These are phyloP conservation scores for Rhizopogon vesiculosus DNA, from an alignment of 768 basidiomycete genomes.

Conservation along the genomic window DNA sequence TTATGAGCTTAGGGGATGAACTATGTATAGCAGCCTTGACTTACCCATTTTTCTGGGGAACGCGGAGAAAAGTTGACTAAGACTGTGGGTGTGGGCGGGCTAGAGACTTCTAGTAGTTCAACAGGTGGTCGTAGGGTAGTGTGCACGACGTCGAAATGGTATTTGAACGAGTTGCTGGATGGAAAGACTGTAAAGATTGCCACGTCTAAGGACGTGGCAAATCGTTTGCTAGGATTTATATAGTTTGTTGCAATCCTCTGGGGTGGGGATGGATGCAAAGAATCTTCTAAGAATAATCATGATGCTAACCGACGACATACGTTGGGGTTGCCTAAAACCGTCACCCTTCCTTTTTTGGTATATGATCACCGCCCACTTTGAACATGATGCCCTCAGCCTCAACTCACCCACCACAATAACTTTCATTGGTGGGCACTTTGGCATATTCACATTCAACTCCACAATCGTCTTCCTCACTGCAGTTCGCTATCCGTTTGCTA, in stretches of 20 bases:
- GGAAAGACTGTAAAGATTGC: conserved; percentile 24
- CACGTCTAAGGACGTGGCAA: conserved; percentile 19
- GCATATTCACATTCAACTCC: too few relatives aligned
- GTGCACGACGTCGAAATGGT: conserved; percentile 8
- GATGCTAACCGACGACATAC: conserved; percentile 4
- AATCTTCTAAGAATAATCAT: conserved; percentile 1
- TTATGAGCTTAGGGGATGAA: conserved; percentile 4
- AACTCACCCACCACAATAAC: too few relatives aligned
- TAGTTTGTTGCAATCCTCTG: conserved; percentile 18
- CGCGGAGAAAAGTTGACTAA: conserved; percentile 1
- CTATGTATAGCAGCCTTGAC: conserved; percentile 11
- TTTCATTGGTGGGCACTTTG: too few relatives aligned
- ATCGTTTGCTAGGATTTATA: conserved; percentile 27
- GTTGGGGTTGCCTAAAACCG: conserved; percentile 24
- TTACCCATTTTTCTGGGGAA: conserved; percentile 32
- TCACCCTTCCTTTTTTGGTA: too few relatives aligned
- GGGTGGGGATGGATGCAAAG: conserved; percentile 16
- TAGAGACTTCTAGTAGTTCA: background rate
- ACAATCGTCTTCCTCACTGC: too few relatives aligned
- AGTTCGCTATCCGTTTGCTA: too few relatives aligned
- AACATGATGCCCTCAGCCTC: too few relatives aligned
- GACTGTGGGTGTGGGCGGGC: too few relatives aligned
- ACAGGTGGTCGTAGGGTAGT: background rate
- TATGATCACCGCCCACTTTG: too few relatives aligned
- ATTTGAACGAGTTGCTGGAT: background rate